Evolutionary conservation across 352 stramenopile genomes (phyloP), one percentile per base, ranked within the genome.

Genomic region (Globisporangium camurandrum): DNA sequence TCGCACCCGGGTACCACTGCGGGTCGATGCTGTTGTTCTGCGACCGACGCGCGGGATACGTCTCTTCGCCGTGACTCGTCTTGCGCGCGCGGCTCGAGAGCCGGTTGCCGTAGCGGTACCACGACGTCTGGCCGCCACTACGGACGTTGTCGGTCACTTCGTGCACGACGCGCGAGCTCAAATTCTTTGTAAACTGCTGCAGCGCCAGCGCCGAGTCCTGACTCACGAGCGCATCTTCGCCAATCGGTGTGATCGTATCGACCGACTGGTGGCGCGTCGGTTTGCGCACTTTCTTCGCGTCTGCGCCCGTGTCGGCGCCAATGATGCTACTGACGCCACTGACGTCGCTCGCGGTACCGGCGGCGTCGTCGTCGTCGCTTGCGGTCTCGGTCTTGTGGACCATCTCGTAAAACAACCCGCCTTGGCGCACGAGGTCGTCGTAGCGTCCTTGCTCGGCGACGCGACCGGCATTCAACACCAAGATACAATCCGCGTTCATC

Each of bases 331-430:
- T n/a, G n/a, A n/a, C n/a, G n/a, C n/a, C n/a, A n/a, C n/a, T n/a
- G n/a, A n/a, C n/a, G n/a, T n/a, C n/a, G n/a, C n/a, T n/a, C n/a
- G n/a, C n/a, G n/a, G n/a, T n/a, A n/a, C n/a, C n/a, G n/a, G n/a
- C n/a, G n/a, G 64, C 38, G 33, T 71, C 57, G 28, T 84, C 68
- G 16, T 82, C 71, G 19, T 84, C 75, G 26, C 72, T 56, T 1
- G 67, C 54, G 31, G 63, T 67, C 2, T 85, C 75, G 39, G 71
- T 79, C 66, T 86, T 86, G 69, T 88, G 72, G 24, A 91, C 65
- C 83, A 94, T 94, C 64, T 94, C 83, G 42, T 71, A 84, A 40
- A 94, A 94, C 9, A 93, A 55, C 4, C 81, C 77, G 12, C 78
- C 74, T 56, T 76, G 69, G 12, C 71, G 64, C 16, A 91, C 73